These are phyloP conservation scores for Cytospora schulzeri DNA, from an alignment of 2,329 filamentous ascomycete genomes.

Conservation along the genomic window DNA sequence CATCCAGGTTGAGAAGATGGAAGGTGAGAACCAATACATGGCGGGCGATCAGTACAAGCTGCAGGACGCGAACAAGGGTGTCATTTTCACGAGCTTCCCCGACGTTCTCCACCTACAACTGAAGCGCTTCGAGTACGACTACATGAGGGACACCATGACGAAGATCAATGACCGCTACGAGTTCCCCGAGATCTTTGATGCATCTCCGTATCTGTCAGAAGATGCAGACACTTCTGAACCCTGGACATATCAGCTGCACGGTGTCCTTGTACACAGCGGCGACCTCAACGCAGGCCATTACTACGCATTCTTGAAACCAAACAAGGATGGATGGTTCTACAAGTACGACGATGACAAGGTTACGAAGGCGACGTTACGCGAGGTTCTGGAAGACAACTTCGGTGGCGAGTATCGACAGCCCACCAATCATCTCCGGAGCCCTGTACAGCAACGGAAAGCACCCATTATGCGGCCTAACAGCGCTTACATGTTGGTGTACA, in stretches of 20 bases:
- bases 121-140: slow-evolving; percentile 97
- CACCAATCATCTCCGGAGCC: slow-evolving; percentile 49
- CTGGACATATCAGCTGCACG: slow-evolving; percentile 90
- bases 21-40: slow-evolving; percentile 98
- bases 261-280: slow-evolving; percentile 93
- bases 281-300: slow-evolving; percentile 98
- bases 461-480: slow-evolving; percentile 71
- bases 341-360: slow-evolving; percentile 97
- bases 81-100: slow-evolving; percentile 94
- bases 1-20: slow-evolving; percentile 92
- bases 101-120: slow-evolving; percentile 92
- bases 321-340: slow-evolving; percentile 92
- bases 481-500: slow-evolving; percentile 99
- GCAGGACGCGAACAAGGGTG: slow-evolving; percentile 95
- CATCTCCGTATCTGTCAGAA: slow-evolving; percentile 82
- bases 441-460: slow-evolving; percentile 57
- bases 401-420: slow-evolving; percentile 76
- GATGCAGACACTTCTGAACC: slow-evolving; percentile 85
- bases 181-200: slow-evolving; percentile 82
- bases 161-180: slow-evolving; percentile 96
- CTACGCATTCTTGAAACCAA: slow-evolving; percentile 93
- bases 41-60: slow-evolving; percentile 87
- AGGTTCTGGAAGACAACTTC: slow-evolving; percentile 95
- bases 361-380: slow-evolving; percentile 86
- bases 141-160: slow-evolving; percentile 96